Evolutionary conservation across 1,284 basidiomycete genomes (phyloP), one percentile per base, ranked within the genome.

Genomic region (Fomes fomentarius): DNA sequence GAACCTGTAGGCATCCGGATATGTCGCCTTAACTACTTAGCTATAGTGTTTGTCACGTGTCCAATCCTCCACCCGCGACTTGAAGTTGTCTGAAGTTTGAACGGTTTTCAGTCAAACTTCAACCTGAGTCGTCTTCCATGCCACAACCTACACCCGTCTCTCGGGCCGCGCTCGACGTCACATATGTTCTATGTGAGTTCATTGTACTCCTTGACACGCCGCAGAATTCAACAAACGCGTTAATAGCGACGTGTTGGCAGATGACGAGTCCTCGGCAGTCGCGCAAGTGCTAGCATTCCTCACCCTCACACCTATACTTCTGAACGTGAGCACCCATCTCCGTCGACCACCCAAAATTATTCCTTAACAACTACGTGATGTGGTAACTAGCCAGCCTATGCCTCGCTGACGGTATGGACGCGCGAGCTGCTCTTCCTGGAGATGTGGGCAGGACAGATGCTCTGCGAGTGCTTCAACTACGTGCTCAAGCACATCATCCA

Each of bases 371-470:
- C n/a, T n/a, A n/a, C n/a, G n/a, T n/a, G n/a, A n/a, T n/a, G n/a
- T n/a, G n/a, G n/a, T n/a, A n/a, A n/a, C 7, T 33, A 92, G 89
- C 83, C 90, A 35, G 87, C 89, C 6, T 94, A 94, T 71, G 85
- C 88, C 9, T 86, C 81, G 3, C 76, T 94, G 21, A 82, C 84
- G 6, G 79, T 93, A 3, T 84, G 88, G 60, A 90, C 89, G 1
- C 83, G 92, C 21, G 92, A 94, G 69, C 78, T 90, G 38, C 76
- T 87, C 12, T 81, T 94, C 63, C 79, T 93, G 62, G 81, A 87
- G 48, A 94, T 93, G 83, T 91, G 92, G 84, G 76, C 81, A 1
- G 92, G 93, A 10, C 92, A 94, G 65, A 69, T 93, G 41, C 74
- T 79, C 3, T 89, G 87, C 46, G 93, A 94, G 68, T 82, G 68